Evolutionary conservation across 2,329 filamentous ascomycete genomes (phyloP), one percentile per base, ranked within the genome.

Genomic region (Cephalotrichum gorgonifer): DNA sequence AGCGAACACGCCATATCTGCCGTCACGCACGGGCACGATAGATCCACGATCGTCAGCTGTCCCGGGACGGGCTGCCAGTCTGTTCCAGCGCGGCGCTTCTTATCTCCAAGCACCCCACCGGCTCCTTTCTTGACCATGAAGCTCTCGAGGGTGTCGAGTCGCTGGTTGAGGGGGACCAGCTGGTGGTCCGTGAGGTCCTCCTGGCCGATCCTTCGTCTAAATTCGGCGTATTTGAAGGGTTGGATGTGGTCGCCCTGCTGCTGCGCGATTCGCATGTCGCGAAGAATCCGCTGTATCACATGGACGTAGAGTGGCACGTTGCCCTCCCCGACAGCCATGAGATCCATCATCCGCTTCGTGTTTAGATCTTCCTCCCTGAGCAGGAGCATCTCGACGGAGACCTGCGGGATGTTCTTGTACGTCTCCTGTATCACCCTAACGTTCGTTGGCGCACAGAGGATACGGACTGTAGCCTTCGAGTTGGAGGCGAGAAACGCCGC

Each of bases 21-120:
- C 0, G 81, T 81, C 5, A 89, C 69, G 54, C 83, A 88, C 0
- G 85, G 82, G 58, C 85, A 87, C 0, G 79, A 86, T 0, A 93
- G 66, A 56, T 93, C 86, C 6, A 89, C 57, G 20, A 70, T 64
- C 4, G 65, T 70, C 7, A 71, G 57, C 30, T 62, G 61, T 4
- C 64, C 61, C 6, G 59, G 45, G 54, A 52, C 54, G 15, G 55
- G 52, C 4, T 42, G 38, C 55, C 58, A 60, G 17, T 48, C 15
- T 8, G 49, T 39, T 3, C 35, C 35, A n/a, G 6, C 3, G 3
- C 3, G 8, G 15, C 15, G 30, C 5, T 31, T 31, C 30, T 31
- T n/a, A n/a, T n/a, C n/a, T 31, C 30, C 30, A 31, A 9, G 8
- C 8, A 4, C 8, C 11, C 30, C 30, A n/a, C n/a, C 30, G 3